Percentiles rank a stretch among this genome's conserved stretches.
phyloP scores from a whole-genome alignment of 2,329 filamentous ascomycete species.

The Neophaeococcomyces aloes region DNA sequence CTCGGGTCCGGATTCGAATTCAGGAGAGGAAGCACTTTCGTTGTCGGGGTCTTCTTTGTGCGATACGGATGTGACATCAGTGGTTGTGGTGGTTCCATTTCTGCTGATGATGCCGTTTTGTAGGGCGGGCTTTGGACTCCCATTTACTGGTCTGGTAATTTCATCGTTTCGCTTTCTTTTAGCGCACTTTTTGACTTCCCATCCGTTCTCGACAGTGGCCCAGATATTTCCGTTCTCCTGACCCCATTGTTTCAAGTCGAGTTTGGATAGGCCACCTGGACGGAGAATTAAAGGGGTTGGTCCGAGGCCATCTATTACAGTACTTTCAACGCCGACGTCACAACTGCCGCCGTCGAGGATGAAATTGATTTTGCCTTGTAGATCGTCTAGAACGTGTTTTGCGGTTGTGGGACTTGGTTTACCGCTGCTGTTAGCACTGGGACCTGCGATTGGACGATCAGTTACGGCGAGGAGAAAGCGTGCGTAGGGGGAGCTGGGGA shows the following conservation, averaged over 20 bases:
- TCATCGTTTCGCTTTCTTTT: conserved; percentile 41
- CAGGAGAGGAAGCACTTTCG: too few relatives aligned
- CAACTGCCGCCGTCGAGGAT: conserved; percentile 86
- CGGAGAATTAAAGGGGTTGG: conserved; percentile 70
- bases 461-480: conserved; percentile 73
- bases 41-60: too few relatives aligned
- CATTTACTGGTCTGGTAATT: too few relatives aligned
- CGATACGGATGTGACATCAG: too few relatives aligned
- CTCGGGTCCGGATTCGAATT: neutral
- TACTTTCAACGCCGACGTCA: conserved; percentile 86
- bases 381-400: conserved; percentile 76
- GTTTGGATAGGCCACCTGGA: conserved; percentile 66
- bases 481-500: conserved; percentile 78
- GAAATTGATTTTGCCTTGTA: conserved; percentile 68
- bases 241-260: conserved; percentile 56
- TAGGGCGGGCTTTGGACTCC: neutral
- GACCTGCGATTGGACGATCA: conserved; percentile 71
- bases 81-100: too few relatives aligned
- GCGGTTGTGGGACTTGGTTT: conserved; percentile 86
- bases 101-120: neutral
- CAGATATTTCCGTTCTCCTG: conserved; percentile 60
- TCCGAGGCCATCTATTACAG: conserved; percentile 83
- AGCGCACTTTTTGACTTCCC: conserved; percentile 60
- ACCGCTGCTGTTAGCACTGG: conserved; percentile 89
- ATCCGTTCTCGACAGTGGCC: conserved; percentile 66